Percentiles rank a stretch among this genome's conserved stretches.
Conservation (phyloP, 768 basidiomycete species). For the Solioccasus polychromus region DNA sequence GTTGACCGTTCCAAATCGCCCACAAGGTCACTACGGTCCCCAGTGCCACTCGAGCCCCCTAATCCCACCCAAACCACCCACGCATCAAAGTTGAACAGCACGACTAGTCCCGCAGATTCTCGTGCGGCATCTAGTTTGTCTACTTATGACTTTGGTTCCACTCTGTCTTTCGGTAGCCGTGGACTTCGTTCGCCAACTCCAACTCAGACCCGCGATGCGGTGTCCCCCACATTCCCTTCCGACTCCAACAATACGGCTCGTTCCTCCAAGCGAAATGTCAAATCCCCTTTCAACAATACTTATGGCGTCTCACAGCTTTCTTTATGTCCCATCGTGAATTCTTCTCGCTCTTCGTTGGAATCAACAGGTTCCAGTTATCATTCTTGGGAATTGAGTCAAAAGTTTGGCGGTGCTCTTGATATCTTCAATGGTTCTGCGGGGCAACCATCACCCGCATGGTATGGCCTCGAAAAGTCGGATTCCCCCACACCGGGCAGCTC, state of each 20-base stretch:
- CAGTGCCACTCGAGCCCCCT: conserved; percentile 60
- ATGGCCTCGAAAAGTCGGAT: conserved; percentile 56
- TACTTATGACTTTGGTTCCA: conserved; percentile 47
- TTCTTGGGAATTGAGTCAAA: conserved; percentile 64
- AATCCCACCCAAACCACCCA: conserved; percentile 35
- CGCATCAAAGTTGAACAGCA: conserved; percentile 29
- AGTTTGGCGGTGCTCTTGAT: conserved; percentile 49
- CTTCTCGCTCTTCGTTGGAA: conserved; percentile 76
- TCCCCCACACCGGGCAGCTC: conserved; percentile 49
- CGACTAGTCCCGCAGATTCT: conserved; percentile 33
- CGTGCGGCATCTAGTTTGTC: conserved; percentile 49
- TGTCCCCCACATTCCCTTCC: conserved; percentile 41
- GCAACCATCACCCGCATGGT: conserved; percentile 55
- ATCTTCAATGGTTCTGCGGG: conserved; percentile 52
- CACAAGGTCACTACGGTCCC: conserved; percentile 51
- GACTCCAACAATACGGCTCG: conserved; percentile 42
- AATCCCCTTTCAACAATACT: conserved; percentile 49
- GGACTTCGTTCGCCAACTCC: conserved; percentile 63
- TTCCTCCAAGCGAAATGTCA: conserved; percentile 51
- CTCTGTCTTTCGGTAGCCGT: conserved; percentile 39
- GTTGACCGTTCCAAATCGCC: conserved; percentile 40
- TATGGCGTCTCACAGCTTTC: conserved; percentile 54
- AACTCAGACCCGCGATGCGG: conserved; percentile 58
- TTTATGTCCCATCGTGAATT: conserved; percentile 70
- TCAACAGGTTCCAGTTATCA: conserved; percentile 86